Evolutionary conservation across 129 eudicot genomes (phyloP).

Genomic region (Daucus carota): DNA sequence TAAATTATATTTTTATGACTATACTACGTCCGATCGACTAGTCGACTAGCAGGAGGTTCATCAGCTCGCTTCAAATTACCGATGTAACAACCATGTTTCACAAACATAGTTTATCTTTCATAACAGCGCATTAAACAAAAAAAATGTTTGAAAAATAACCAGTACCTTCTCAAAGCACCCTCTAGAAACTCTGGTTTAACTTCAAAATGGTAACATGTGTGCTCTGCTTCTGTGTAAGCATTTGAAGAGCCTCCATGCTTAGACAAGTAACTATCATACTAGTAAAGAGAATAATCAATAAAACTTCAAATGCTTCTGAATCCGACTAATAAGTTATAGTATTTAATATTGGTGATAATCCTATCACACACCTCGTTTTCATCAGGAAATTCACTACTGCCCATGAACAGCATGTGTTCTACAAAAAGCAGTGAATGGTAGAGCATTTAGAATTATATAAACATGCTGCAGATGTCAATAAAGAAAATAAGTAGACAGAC

Average conservation of each 20-base stretch:
- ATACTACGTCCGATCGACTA: too few relatives aligned
- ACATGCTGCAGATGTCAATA: not conserved
- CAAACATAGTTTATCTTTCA: not conserved
- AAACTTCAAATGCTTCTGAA: not conserved
- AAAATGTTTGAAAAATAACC: not conserved
- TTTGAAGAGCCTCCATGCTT: constrained; percentile 99
- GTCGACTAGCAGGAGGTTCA: too few relatives aligned
- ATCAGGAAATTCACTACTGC: constrained; percentile 90
- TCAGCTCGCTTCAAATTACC: too few relatives aligned
- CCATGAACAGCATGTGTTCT: constrained; percentile 99
- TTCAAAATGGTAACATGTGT: constrained; percentile 97
- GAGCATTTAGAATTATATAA: not conserved
- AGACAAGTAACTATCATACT: constrained; percentile 99
- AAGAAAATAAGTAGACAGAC: not conserved
- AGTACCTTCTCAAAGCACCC: constrained; percentile 81
- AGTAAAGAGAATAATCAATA: constrained; percentile 35
- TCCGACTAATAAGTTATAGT: not conserved
- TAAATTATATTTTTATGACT: too few relatives aligned
- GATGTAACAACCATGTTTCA: too few relatives aligned
- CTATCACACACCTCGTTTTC: constrained; percentile 78
- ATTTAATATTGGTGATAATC: not conserved
- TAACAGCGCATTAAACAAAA: not conserved
- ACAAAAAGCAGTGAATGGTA: constrained; percentile 19
- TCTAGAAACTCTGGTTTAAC: constrained; percentile 82
- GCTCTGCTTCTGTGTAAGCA: constrained; percentile 91